Evolutionary conservation across 1,284 basidiomycete species (phyloP), one percentile per base, ranked within the genome.

Genomic region (Athelia sp.): DNA sequence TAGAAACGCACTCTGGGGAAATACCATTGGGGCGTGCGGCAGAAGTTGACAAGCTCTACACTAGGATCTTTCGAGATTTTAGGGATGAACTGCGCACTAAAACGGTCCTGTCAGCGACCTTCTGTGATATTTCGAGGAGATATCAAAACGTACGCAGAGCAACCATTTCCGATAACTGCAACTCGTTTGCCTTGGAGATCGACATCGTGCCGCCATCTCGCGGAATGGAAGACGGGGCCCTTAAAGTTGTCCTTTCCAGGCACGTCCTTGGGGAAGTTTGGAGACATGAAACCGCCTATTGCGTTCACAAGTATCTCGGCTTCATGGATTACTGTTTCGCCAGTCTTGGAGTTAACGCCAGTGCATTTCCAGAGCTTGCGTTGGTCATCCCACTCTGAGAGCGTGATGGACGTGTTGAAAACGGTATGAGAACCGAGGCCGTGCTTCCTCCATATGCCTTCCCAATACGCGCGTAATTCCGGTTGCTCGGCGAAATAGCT

Each of bases 81-180:
- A 29, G 78, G 76, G 26, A 81, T 57, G 38, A 81, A 69, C 54
- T 81, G 78, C 13, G 76, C 76, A n/a, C 81, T 81, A 54, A 40
- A 55, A 49, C 26, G 6, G 13, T 29, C 26, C 26, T 6, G 13
- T 4, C 26, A 4, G 13, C 4, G 26, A 4, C 26, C 4, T 4
- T 29, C 26, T 13, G 26, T 29, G 6, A 29, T 34, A 23, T 43
- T 47, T 35, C 50, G 26, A 49, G 49, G 38, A 42, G 51, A 54
- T 35, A 45, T 53, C 47, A 49, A 44, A 49, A 66, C 70, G 62
- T 61, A 75, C 80, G 72, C 74, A 58, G 81, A 75, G 64, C 78
- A 82, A 2, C 82, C 84, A 56, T 83, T 83, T 18, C 82, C 84
- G 56, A 85, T 75, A 15, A 86, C 75, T 3, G 75, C 81, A 2